Conservation (phyloP, 805 yeast genomes). For the Candida mattraensis region DNA sequence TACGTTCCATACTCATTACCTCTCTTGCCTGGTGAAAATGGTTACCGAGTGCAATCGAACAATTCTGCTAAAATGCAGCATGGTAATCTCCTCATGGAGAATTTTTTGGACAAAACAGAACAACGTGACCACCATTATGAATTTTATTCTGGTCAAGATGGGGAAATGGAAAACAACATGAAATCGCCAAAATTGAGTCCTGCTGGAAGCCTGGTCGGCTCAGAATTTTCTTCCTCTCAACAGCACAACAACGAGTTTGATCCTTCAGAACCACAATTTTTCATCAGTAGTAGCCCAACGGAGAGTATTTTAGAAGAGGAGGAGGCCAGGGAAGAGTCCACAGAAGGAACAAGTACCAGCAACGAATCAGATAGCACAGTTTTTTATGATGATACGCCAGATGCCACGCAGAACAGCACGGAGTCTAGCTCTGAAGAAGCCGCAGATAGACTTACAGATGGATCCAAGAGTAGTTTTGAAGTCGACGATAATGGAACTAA, state of each 20-base stretch:
- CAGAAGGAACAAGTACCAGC: no score
- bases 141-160: slow-evolving; percentile 78
- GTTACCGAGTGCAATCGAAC: slow-evolving; percentile 73
- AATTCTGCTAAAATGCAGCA: slow-evolving; percentile 42
- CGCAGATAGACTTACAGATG: slow-evolving; percentile 4
- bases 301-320: slow-evolving; percentile 30
- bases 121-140: slow-evolving; percentile 90
- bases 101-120: slow-evolving; percentile 75
- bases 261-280: slow-evolving; percentile 91
- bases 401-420: not conserved
- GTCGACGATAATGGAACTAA: slow-evolving; percentile 1
- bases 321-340: slow-evolving; percentile 7
- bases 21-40: slow-evolving; percentile 77
- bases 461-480: slow-evolving; percentile 1
- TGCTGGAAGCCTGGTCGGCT: slow-evolving; percentile 18
- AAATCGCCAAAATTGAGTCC: slow-evolving; percentile 25
- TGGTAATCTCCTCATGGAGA: slow-evolving; percentile 60
- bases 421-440: slow-evolving; percentile 10
- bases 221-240: slow-evolving; percentile 34
- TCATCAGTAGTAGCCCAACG: slow-evolving; percentile 47
- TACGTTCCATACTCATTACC: slow-evolving; percentile 90
- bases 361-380: slow-evolving; percentile 6
- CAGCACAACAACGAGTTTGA: slow-evolving; percentile 59
- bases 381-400: not conserved
- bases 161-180: slow-evolving; percentile 25